Percentiles rank a stretch among this genome's conserved stretches.
These are phyloP conservation scores for Globisporangium carolinianum DNA, from an alignment of 352 stramenopile genomes.

Conservation along the genomic window DNA sequence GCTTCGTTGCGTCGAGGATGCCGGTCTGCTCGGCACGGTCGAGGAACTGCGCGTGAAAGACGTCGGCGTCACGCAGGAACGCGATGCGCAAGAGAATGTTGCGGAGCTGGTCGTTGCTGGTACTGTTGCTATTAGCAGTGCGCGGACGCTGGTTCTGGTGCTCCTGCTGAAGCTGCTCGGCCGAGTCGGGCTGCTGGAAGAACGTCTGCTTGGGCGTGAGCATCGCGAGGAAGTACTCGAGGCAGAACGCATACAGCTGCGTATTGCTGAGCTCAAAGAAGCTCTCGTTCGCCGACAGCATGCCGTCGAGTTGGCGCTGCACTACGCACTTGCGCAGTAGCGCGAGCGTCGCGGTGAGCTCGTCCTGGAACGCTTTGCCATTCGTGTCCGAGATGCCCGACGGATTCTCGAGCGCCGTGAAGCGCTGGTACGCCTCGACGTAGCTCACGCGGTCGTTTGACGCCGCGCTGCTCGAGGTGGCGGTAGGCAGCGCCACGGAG, in stretches of 20 bases:
- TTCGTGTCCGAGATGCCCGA: slow-evolving; percentile 32
- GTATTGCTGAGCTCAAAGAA: slow-evolving; percentile 77
- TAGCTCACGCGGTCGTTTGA: slow-evolving; percentile 28
- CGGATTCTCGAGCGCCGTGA: slow-evolving; percentile 35
- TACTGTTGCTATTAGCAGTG: too few species aligned
- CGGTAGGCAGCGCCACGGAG: slow-evolving; percentile 1
- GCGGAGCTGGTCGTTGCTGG: slow-evolving; percentile 37
- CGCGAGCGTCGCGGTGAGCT: slow-evolving; percentile 23
- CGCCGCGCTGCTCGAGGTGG: not conserved
- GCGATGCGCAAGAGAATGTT: slow-evolving; percentile 61
- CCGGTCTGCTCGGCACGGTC: slow-evolving; percentile 56
- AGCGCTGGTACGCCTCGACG: slow-evolving; percentile 30
- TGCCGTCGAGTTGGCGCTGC: slow-evolving; percentile 56
- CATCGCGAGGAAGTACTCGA: slow-evolving; percentile 80
- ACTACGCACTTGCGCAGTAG: slow-evolving; percentile 31
- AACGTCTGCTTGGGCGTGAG: slow-evolving; percentile 71
- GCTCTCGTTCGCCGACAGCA: slow-evolving; percentile 64
- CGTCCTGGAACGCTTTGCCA: slow-evolving; percentile 37
- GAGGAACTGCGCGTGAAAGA: slow-evolving; percentile 74
- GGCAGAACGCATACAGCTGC: slow-evolving; percentile 75
- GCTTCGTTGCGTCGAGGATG: slow-evolving; percentile 60
- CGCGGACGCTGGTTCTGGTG: slow-evolving; percentile 12
- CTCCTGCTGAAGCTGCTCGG: slow-evolving; percentile 13
- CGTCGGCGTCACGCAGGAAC: slow-evolving; percentile 61
- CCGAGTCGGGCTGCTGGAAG: slow-evolving; percentile 31